Conservation (phyloP, 2,329 filamentous ascomycete species). For the Tolypocladium paradoxum region DNA sequence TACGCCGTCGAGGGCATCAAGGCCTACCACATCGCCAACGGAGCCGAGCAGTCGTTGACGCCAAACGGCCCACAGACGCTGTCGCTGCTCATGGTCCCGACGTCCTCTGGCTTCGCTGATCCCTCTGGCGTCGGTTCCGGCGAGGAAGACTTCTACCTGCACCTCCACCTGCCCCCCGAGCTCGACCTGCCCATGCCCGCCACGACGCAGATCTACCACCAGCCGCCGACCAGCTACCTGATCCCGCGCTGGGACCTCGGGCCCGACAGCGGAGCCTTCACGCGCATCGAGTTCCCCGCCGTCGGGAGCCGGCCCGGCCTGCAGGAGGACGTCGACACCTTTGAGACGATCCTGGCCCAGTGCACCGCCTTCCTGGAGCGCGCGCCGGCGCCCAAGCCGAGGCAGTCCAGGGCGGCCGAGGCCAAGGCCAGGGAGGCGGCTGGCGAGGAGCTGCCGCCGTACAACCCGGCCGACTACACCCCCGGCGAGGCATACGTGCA, state of each 20-base stretch:
- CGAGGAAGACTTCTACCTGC: slow-evolving; percentile 93
- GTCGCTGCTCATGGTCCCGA: slow-evolving; percentile 92
- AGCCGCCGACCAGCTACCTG: slow-evolving; percentile 83
- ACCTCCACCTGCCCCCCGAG: slow-evolving; percentile 88
- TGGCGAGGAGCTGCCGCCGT: slow-evolving; percentile 43
- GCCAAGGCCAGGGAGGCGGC: slow-evolving; percentile 30
- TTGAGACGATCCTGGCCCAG: slow-evolving; percentile 95
- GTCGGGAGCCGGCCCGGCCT: slow-evolving; percentile 61
- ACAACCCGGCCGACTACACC: slow-evolving; percentile 73
- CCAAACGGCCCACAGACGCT: slow-evolving; percentile 81
- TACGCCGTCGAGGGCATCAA: slow-evolving; percentile 75
- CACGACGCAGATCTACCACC: slow-evolving; percentile 94
- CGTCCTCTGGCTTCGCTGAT: slow-evolving; percentile 60
- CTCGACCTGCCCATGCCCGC: slow-evolving; percentile 87
- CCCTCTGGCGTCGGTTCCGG: slow-evolving; percentile 40
- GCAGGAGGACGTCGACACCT: slow-evolving; percentile 90
- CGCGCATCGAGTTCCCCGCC: slow-evolving; percentile 78
- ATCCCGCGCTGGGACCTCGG: slow-evolving; percentile 94
- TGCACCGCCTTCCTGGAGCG: slow-evolving; percentile 93
- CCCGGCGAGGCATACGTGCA: slow-evolving; percentile 69
- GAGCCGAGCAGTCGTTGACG: slow-evolving; percentile 72
- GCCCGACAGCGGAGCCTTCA: slow-evolving; percentile 80
- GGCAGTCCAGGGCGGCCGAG: slow-evolving; percentile 19
- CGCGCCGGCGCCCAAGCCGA: slow-evolving; percentile 48
- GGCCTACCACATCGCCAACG: slow-evolving; percentile 84